These are phyloP conservation scores for Chytridiales sp. DNA, from an alignment of 371 early-diverging fungal genomes.

Conservation along the genomic window DNA sequence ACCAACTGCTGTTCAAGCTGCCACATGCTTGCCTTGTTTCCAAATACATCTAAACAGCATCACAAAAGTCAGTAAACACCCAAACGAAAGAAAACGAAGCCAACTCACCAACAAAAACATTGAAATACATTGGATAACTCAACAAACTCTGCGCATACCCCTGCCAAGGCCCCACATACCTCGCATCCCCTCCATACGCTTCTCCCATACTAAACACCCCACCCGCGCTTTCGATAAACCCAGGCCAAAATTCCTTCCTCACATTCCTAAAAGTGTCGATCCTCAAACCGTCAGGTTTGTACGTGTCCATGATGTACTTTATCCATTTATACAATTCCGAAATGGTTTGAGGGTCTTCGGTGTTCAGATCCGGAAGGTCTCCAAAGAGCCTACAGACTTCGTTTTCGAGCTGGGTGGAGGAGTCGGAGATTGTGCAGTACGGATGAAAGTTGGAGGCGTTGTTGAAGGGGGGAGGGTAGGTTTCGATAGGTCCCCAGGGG, in stretches of 20 bases:
- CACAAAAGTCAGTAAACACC: constrained; percentile 39
- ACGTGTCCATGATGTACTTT: constrained; percentile 30
- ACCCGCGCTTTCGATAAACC: constrained; percentile 36
- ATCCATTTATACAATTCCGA: constrained; percentile 35
- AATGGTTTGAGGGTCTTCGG: constrained; percentile 37
- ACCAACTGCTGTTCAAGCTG: constrained; percentile 19
- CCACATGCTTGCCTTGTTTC: constrained; percentile 26
- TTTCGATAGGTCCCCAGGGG: constrained; percentile 32
- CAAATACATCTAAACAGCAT: constrained; percentile 29
- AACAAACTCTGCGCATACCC: constrained; percentile 24
- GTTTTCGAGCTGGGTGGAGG: constrained; percentile 29
- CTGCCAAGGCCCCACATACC: no score
- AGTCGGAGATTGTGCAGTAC: constrained; percentile 26
- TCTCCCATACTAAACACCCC: constrained; percentile 47
- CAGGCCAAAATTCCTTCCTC: constrained; percentile 44
- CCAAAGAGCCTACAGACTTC: constrained; percentile 36
- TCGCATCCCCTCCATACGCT: no score
- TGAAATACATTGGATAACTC: constrained; percentile 25
- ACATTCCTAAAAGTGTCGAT: constrained; percentile 51
- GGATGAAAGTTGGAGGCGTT: constrained; percentile 23
- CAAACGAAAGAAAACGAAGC: constrained; percentile 15
- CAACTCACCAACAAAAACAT: background rate
- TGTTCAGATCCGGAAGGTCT: constrained; percentile 43
- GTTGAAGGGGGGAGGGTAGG: constrained; percentile 25
- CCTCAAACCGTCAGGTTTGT: constrained; percentile 49